phyloP scores from a whole-genome alignment of 2,329 filamentous ascomycete genomes.

The Calonectria fujianensis region DNA sequence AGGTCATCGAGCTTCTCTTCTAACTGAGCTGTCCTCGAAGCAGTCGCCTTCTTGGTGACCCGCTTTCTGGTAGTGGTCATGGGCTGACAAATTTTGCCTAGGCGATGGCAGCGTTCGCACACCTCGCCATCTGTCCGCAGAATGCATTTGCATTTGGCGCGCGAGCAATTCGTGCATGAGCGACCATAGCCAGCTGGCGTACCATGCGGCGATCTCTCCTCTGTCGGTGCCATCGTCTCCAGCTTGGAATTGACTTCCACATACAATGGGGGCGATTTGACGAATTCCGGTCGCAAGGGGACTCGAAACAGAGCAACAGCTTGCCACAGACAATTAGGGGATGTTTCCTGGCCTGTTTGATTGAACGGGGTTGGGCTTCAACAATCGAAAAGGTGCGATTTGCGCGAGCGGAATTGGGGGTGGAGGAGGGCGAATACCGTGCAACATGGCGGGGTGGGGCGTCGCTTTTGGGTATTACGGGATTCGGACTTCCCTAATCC shows the following conservation, averaged over 20 bases:
- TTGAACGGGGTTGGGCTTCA: constrained; percentile 28
- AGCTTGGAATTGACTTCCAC: constrained; percentile 22
- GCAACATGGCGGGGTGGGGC: background rate
- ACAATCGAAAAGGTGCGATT: constrained; percentile 20
- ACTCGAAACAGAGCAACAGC: constrained; percentile 27
- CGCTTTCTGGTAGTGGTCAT: constrained; percentile 65
- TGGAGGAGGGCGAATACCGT: constrained; percentile 40
- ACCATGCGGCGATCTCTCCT: constrained; percentile 47
- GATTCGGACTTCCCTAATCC: constrained; percentile 41
- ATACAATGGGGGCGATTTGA: constrained; percentile 19
- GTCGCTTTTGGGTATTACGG: constrained; percentile 28
- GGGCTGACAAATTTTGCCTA: constrained; percentile 68
- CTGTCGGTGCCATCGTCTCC: constrained; percentile 50
- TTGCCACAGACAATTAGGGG: constrained; percentile 26
- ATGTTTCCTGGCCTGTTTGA: constrained; percentile 24
- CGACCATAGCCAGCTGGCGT: constrained; percentile 64
- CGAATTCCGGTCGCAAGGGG: constrained; percentile 46
- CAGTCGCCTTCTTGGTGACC: constrained; percentile 57
- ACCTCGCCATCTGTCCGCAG: constrained; percentile 57
- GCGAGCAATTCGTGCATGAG: constrained; percentile 68
- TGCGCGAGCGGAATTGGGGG: constrained; percentile 42
- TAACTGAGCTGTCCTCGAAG: constrained; percentile 65
- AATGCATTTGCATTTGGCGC: constrained; percentile 70
- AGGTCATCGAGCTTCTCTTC: constrained; percentile 71
- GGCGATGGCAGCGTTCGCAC: constrained; percentile 66